phyloP scores from a whole-genome alignment of 2,329 filamentous ascomycete genomes.

The Biscogniauxia sp. region DNA sequence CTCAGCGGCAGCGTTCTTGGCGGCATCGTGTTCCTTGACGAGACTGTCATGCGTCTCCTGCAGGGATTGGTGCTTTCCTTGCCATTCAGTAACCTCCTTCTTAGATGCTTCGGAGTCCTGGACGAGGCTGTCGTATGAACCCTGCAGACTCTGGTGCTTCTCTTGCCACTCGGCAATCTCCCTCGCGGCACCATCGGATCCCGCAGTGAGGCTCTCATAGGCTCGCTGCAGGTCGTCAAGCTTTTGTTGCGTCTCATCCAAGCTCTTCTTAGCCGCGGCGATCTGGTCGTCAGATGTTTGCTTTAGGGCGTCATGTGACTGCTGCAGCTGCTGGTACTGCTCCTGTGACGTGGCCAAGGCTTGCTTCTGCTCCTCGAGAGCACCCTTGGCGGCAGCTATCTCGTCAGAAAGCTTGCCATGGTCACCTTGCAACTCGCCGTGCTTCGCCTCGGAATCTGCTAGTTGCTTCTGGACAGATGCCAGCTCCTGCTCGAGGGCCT shows the following conservation, averaged over 20 bases:
- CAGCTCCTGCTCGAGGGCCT: slow-evolving; percentile 34
- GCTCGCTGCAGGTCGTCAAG: slow-evolving; percentile 11
- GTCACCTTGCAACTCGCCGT: slow-evolving; percentile 30
- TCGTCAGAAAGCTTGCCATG: slow-evolving; percentile 26
- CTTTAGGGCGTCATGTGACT: background rate
- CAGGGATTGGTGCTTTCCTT: slow-evolving; percentile 32
- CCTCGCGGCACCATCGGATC: slow-evolving; percentile 27
- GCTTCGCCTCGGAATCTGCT: slow-evolving; percentile 33
- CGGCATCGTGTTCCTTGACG: slow-evolving; percentile 23
- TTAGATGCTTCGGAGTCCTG: slow-evolving; percentile 30
- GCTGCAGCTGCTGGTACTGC: slow-evolving; percentile 19
- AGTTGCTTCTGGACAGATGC: slow-evolving; percentile 35
- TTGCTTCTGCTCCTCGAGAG: slow-evolving; percentile 22
- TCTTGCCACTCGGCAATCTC: slow-evolving; percentile 23
- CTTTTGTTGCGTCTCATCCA: slow-evolving; percentile 26
- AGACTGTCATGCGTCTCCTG: slow-evolving; percentile 26
- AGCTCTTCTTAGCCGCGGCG: slow-evolving; percentile 31
- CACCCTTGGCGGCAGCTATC: slow-evolving; percentile 22
- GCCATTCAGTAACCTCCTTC: slow-evolving; percentile 27
- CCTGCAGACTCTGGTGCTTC: slow-evolving; percentile 21
- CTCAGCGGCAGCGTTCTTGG: slow-evolving; percentile 22
- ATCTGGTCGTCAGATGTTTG: slow-evolving; percentile 22
- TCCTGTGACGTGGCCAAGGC: slow-evolving; percentile 18
- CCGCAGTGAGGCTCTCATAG: slow-evolving; percentile 10
- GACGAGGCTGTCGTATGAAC: slow-evolving; percentile 15